Base-by-base conservation (phyloP, 1,284 basidiomycete genomes). In the Moesziomyces aphidis region DNA sequence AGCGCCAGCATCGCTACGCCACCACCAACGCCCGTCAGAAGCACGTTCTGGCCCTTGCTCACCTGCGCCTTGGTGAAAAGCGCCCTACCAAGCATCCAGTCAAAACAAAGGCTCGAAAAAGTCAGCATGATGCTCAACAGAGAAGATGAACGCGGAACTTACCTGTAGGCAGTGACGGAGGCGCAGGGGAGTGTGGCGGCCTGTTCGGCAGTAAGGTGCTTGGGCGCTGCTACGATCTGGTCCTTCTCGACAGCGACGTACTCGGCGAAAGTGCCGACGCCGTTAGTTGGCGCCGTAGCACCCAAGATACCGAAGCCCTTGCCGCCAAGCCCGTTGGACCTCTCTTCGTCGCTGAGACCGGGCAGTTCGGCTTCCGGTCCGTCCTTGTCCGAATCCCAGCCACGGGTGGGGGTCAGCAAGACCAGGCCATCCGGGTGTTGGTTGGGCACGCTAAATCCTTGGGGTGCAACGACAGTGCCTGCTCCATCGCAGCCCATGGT, bases 1-100 rank as follows among this genome's bases (percentile, higher is more conserved):
- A 94, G 85, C 0, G 92, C 91, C 42, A 90, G 80, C 23, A 95
- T 86, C 0, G 93, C 93, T 28, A 95, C 93, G 8, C 93, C 93
- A 13, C 93, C 86, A 7, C 85, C 86, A 17, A 85, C 83, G 24
- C 86, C 85, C 5, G 86, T 87, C 58, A 95, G 91, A 42, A 95
- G 88, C 36, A 95, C 87, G 60, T 90, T 91, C 49, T 94, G 89
- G 5, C 90, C 92, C 9, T 86, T 81, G 55, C 88, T 71, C 6
- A 93, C 88, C 5, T 87, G 83, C 0, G 89, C 93, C 76, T 93
- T 90, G 42, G 93, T 88, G 44, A 91, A 87, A 1, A 89, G 87
- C 1, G 92, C 91, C 91, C 93, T 42, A 42, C 5, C 39, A 19
- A 6, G n/a, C 15, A 11, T 17, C 15, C 11, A 34, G 11, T 7